Base-by-base conservation (phyloP, 768 basidiomycete genomes). In the Rhizopogon sp. region DNA sequence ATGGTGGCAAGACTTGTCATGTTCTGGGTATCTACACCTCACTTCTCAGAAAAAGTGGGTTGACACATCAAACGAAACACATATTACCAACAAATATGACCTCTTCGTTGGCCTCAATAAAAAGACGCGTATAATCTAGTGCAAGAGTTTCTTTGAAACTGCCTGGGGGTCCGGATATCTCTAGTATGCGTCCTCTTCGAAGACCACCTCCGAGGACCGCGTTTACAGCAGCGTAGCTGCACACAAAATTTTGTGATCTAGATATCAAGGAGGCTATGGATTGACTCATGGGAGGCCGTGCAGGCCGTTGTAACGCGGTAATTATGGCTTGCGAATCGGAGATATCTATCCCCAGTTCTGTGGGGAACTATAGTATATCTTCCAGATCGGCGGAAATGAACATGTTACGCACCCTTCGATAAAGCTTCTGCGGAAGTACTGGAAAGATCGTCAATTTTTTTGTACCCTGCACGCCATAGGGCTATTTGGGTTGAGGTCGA, bases 91-190 rank as follows among this genome's bases (percentile, higher is more conserved):
- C 71, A 59, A 89, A 84, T 20, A 90, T 66, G 5, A 85, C 76
- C n/a, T 77, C 76, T 45, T 81, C 74, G 0, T 72, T 72, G 3
- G 71, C 66, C 55, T 79, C 70, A 3, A 79, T 68, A 53, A 85
- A 82, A 3, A 69, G 74, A 35, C 69, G 65, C 13, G 77, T 75
- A 43, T 88, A 75, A 50, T 77, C 74, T 13, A 78, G 67, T 8
- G 79, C 79, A 7, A 89, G 58, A 11, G 61, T 64, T 55, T 85
- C 85, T 59, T 88, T 90, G 9, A 80, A 78, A 39, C 80, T 78
- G 46, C 89, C 89, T 0, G 89, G 88, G 43, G 87, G 85, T 0
- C 89, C 88, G 31, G 87, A 87, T 60, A 91, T 72, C 70, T 91
- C 89, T 17, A 90, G 73, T 57, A 88, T 74, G 58, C 79, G 75